Evolutionary conservation across 2,329 filamentous ascomycete genomes (phyloP), one percentile per base, ranked within the genome.

Genomic region (Colletotrichum sp.): DNA sequence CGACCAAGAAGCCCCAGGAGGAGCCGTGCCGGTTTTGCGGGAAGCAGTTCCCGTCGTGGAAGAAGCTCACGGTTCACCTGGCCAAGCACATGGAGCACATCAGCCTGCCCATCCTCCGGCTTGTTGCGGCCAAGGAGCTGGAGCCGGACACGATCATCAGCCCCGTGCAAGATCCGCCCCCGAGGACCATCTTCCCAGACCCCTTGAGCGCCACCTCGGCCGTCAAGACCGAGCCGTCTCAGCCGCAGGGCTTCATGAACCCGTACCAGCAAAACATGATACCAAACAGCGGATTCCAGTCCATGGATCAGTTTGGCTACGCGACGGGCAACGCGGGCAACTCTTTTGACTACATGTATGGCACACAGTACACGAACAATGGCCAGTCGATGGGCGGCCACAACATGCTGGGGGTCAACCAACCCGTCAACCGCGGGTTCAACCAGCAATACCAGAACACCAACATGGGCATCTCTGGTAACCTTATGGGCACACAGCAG

Each of bases 51-150:
- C 92, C 91, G 39, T 95, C 92, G 52, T 98, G 95, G 95, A 98
- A 98, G 89, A 98, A 98, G 86, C 87, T 98, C 76, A 98, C 95
- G 1, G 95, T 97, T n/a, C 96, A 98, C 85, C 86, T 98, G 82
- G 95, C 95, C 66, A 96, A 96, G 84, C 96, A 98, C 83, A 97
- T 98, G 95, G 95, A 98, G 84, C 93, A 95, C 79, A 94, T 98
- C 81, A 95, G 95, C 80, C 90, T 98, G 81, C 96, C 96, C 0
- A 91, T 98, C 36, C 87, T 98, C 72, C 86, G 87, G 18, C 87
- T 93, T 4, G 91, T 93, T 5, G 88, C 88, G 7, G 84, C 85
- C 52, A 88, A 85, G 77, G 86, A 88, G 64, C 85, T 93, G 21
- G 87, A 90, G 28, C 88, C 88, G 9, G 91, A 94, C 79, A 93